A percentile compares a stretch with the other conserved stretches of the same genome.
Evolutionary conservation across 2,329 filamentous ascomycete genomes (phyloP).

Genomic region (Eutypella sp.): DNA sequence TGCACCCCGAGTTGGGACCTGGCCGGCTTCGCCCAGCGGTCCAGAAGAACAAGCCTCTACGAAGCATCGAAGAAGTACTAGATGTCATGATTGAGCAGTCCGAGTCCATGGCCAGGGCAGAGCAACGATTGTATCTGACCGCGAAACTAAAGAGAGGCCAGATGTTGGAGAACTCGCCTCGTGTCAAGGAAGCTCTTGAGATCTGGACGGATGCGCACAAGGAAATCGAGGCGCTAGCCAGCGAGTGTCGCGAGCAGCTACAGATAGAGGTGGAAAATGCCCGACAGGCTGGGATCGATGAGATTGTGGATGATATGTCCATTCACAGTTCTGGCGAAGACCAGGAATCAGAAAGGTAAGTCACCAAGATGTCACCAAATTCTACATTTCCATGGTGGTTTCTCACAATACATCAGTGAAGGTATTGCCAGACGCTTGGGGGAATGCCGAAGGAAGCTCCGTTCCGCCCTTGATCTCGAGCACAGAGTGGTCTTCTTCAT

Average conservation of each 20-base stretch:
- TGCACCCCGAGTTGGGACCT: slow-evolving; percentile 78
- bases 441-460: slow-evolving; percentile 60
- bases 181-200: slow-evolving; percentile 60
- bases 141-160: slow-evolving; percentile 68
- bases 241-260: slow-evolving; percentile 60
- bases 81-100: slow-evolving; percentile 89
- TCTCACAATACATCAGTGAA: slow-evolving; percentile 12
- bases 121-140: slow-evolving; percentile 63
- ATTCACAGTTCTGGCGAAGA: slow-evolving; percentile 11
- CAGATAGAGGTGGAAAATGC: slow-evolving; percentile 41
- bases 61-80: slow-evolving; percentile 81
- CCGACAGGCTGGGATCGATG: slow-evolving; percentile 15
- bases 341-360: slow-evolving; percentile 28
- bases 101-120: slow-evolving; percentile 58
- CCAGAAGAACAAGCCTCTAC: slow-evolving; percentile 60
- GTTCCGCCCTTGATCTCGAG: slow-evolving; percentile 70
- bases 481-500: slow-evolving; percentile 83
- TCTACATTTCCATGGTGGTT: slow-evolving; percentile 15
- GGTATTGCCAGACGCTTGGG: slow-evolving; percentile 39
- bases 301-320: slow-evolving; percentile 14
- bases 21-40: slow-evolving; percentile 61
- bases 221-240: slow-evolving; percentile 48
- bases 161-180: slow-evolving; percentile 68
- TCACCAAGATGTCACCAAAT: slow-evolving; percentile 1
- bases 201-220: slow-evolving; percentile 61